phyloP scores from a whole-genome alignment of 352 stramenopile genomes.

The Phytophthora sojae region DNA sequence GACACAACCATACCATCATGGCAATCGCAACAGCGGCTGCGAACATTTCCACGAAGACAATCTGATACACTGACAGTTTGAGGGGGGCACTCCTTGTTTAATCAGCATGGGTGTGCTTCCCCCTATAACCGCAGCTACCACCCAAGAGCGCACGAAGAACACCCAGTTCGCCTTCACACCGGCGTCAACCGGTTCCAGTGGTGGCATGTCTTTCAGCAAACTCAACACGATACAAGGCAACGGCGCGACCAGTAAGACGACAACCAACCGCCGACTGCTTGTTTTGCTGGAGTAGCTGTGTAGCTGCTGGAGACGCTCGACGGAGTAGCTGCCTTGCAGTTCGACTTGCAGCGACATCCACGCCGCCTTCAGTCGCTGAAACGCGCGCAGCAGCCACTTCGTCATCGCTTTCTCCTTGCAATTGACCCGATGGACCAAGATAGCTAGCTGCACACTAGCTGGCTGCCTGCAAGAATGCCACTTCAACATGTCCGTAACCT shows the following conservation, averaged over 20 bases:
- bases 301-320: not conserved
- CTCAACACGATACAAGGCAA: not conserved
- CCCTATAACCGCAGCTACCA: not conserved
- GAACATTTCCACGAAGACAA: not conserved
- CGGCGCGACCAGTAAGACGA: not conserved
- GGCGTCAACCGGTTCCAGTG: not conserved
- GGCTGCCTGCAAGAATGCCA: too few relatives aligned
- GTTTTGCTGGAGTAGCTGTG: not conserved
- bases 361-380: not conserved
- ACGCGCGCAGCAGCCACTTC: too few relatives aligned
- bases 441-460: too few relatives aligned
- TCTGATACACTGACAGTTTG: not conserved
- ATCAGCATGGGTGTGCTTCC: not conserved
- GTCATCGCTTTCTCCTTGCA: too few relatives aligned
- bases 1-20: not conserved
- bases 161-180: not conserved
- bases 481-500: not conserved
- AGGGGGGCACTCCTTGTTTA: not conserved
- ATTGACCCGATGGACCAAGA: too few relatives aligned
- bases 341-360: not conserved
- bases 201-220: not conserved
- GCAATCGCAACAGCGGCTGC: not conserved
- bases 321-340: not conserved
- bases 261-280: not conserved
- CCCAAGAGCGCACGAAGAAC: not conserved